phyloP scores from a whole-genome alignment of 371 early-diverging fungal species.

The Rhizopus delemar region DNA sequence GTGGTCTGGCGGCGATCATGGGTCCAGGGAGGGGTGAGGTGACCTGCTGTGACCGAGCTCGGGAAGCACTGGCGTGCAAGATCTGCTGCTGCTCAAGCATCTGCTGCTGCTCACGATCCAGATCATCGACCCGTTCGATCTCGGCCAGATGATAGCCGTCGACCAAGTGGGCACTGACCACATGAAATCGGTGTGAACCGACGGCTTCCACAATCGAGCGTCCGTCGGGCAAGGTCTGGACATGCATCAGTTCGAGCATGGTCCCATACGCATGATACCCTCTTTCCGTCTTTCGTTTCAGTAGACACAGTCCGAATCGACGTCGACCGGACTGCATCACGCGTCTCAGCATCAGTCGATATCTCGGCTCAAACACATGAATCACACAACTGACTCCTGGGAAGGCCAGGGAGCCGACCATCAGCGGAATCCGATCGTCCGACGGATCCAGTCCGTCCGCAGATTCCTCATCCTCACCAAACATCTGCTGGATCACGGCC shows the following conservation, averaged over 20 bases:
- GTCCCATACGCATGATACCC: slow-evolving; percentile 48
- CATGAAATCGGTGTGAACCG: slow-evolving; percentile 39
- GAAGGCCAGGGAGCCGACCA: slow-evolving; percentile 63
- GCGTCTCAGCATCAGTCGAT: slow-evolving; percentile 61
- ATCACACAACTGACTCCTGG: slow-evolving; percentile 66
- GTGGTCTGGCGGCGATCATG: not conserved
- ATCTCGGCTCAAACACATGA: slow-evolving; percentile 67
- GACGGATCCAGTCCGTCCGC: slow-evolving; percentile 12
- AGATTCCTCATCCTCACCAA: slow-evolving; percentile 17
- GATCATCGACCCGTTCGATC: slow-evolving; percentile 52
- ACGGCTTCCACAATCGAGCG: slow-evolving; percentile 44
- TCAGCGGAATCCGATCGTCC: slow-evolving; percentile 49
- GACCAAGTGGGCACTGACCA: slow-evolving; percentile 19
- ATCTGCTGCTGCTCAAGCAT: slow-evolving; percentile 31
- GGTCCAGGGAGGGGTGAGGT: no score
- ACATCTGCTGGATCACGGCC: slow-evolving; percentile 16
- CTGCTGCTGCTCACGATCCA: slow-evolving; percentile 31
- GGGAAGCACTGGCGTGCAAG: slow-evolving; percentile 20
- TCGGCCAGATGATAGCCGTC: slow-evolving; percentile 47
- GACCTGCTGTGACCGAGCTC: slow-evolving; percentile 24
- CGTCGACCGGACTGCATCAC: slow-evolving; percentile 52
- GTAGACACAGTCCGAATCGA: slow-evolving; percentile 64
- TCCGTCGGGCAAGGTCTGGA: slow-evolving; percentile 49
- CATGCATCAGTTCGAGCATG: slow-evolving; percentile 45
- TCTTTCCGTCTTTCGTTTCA: slow-evolving; percentile 11